Base-by-base conservation (phyloP, 306 rosid species). In the Vigna nakashimae region DNA sequence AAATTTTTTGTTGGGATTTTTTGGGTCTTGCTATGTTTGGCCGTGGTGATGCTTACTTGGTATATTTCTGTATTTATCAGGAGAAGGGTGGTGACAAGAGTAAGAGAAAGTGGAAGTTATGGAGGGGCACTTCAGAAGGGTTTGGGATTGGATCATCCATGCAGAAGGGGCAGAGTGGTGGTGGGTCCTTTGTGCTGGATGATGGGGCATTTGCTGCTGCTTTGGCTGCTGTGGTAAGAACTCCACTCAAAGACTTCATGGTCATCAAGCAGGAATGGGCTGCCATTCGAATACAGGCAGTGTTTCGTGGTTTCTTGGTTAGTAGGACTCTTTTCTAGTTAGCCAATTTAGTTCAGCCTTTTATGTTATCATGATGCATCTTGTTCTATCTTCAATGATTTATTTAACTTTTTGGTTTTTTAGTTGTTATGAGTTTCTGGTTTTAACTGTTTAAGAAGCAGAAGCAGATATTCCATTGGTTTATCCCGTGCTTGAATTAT, bases 61-160 rank as follows among this genome's bases (percentile, higher is more conserved):
- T 14, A 18, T 70, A 32, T 18, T 53, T 63, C 2, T 76, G 71
- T 1, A 69, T 67, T 17, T 24, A 77, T 12, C 81, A 86, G 94
- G 93, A 81, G 71, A 88, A 84, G 84, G 72, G 85, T 49, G 77
- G 84, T 65, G 89, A 89, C 11, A 87, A 82, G 88, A 69, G 82
- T 62, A 92, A 84, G 89, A 92, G 85, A 91, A 92, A 88, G 40
- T 95, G 98, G 98, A 91, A 79, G 84, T 45, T 95, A 17, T 95
- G 97, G 98, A 84, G 92, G 79, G 92, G 88, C 24, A 77, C 88
- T 22, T 82, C 95, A 5, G 98, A 91, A 75, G 90, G 87, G 7
- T 73, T 36, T 66, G 92, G 86, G 36, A 80, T 60, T 60, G 92
- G 90, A 60, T 72, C 79, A 4, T 71, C 89, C 16, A 43, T 51